A percentile compares a stretch with the other conserved stretches of the same genome.
Conservation (phyloP, 306 rosid species). For the Rosa rugosa region DNA sequence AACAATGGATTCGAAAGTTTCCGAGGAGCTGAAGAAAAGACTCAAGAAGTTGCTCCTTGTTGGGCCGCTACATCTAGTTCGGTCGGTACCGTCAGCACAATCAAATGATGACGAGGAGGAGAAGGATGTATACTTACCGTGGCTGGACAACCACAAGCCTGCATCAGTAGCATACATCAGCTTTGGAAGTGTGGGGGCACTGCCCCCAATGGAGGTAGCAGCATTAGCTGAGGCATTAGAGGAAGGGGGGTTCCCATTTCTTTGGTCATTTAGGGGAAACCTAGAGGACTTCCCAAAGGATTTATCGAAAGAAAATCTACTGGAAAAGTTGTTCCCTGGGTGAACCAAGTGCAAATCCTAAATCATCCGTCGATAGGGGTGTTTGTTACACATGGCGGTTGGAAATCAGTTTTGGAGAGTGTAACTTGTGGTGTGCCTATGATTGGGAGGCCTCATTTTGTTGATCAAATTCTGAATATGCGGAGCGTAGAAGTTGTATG, state of each 20-base stretch:
- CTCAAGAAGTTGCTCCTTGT: neutral
- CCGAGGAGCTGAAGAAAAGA: neutral
- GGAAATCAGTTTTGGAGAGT: constrained; percentile 1
- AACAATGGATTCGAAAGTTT: neutral
- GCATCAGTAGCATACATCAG: constrained; percentile 3
- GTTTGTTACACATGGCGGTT: neutral
- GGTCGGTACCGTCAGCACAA: neutral
- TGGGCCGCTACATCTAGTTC: neutral
- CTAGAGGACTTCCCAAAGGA: neutral
- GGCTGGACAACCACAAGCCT: neutral
- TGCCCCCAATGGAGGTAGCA: neutral
- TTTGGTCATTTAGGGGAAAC: neutral
- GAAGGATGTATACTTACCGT: neutral
- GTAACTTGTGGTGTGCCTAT: neutral
- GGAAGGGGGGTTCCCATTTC: constrained; percentile 2
- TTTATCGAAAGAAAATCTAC: neutral
- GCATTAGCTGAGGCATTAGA: neutral
- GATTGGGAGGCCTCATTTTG: constrained; percentile 5
- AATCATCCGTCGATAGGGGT: neutral
- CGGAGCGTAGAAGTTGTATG: neutral
- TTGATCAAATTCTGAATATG: neutral
- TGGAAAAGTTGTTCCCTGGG: constrained; percentile 5
- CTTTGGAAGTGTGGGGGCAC: neutral
- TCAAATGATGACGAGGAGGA: neutral
- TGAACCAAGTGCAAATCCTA: constrained; percentile 6